These are phyloP conservation scores for Hansfordia pulvinata DNA, from an alignment of 2,329 filamentous ascomycete species.

Conservation along the genomic window DNA sequence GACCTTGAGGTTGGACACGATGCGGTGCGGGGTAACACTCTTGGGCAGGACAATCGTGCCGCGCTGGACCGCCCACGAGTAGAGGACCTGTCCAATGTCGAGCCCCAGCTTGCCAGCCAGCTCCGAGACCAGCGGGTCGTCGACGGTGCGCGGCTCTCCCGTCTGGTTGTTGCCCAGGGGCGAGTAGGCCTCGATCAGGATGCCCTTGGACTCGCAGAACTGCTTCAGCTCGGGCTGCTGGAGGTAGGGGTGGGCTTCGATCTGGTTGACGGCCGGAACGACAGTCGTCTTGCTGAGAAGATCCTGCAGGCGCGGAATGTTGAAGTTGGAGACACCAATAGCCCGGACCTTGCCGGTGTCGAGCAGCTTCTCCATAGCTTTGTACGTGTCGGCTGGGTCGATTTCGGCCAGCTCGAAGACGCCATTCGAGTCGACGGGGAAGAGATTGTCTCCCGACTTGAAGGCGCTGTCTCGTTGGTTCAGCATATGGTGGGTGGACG, in stretches of 20 bases:
- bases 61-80: conserved; percentile 29
- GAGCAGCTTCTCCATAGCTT: conserved; percentile 24
- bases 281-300: conserved; percentile 35
- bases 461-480: conserved; percentile 25
- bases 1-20: conserved; percentile 25
- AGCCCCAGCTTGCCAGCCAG: conserved; percentile 27
- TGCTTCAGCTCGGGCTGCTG: conserved; percentile 44
- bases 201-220: conserved; percentile 42
- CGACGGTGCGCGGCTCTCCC: conserved; percentile 29
- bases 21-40: conserved; percentile 27
- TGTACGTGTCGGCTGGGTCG: conserved; percentile 25
- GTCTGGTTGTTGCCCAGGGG: conserved; percentile 44
- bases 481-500: no score
- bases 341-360: conserved; percentile 23
- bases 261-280: conserved; percentile 50
- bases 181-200: conserved; percentile 50
- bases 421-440: conserved; percentile 39
- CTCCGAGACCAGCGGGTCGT: conserved; percentile 31
- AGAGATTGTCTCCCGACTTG: conserved; percentile 34
- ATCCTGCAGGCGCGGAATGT: conserved; percentile 23
- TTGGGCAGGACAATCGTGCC: conserved; percentile 29
- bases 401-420: conserved; percentile 47
- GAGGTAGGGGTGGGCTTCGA: conserved; percentile 56
- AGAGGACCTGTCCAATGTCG: conserved; percentile 27
- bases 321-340: conserved; percentile 40